Conservation (phyloP, 345 rosid species). For the Cardamine resedifolia region DNA sequence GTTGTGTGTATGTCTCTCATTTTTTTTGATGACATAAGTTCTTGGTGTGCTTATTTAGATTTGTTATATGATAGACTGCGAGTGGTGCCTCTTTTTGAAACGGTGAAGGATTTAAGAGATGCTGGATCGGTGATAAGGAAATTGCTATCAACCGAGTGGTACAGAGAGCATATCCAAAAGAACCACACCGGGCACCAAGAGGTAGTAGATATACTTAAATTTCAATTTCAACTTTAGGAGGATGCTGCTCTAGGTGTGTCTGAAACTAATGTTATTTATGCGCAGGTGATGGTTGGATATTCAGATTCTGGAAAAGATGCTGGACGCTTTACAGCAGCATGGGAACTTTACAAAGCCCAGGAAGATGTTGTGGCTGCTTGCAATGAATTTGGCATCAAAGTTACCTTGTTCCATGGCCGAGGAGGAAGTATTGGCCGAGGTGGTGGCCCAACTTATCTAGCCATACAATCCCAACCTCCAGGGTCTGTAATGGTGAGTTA, state of each 20-base stretch:
- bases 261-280: not conserved
- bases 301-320: conserved; percentile 99
- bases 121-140: conserved; percentile 89
- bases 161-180: conserved; percentile 69
- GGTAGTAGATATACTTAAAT: conserved; percentile 46
- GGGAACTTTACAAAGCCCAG: conserved; percentile 99
- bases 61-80: conserved; percentile 53
- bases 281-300: conserved; percentile 97
- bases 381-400: conserved; percentile 81
- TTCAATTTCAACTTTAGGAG: not conserved
- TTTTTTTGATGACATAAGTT: conserved; percentile 7
- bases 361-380: conserved; percentile 98
- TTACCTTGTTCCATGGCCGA: conserved; percentile 95
- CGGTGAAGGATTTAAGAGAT: conserved; percentile 82
- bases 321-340: conserved; percentile 97
- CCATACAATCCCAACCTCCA: conserved; percentile 97
- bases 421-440: conserved; percentile 99
- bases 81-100: conserved; percentile 94
- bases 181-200: conserved; percentile 93
- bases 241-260: not conserved
- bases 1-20: not conserved
- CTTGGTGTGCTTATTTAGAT: conserved; percentile 12
- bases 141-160: conserved; percentile 91
- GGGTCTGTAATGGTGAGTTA: conserved; percentile 92
- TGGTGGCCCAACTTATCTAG: conserved; percentile 96